Evolutionary conservation across 176 grass and related monocot species (phyloP), one percentile per base, ranked within the genome.

Genomic region (Alloteropsis semialata): DNA sequence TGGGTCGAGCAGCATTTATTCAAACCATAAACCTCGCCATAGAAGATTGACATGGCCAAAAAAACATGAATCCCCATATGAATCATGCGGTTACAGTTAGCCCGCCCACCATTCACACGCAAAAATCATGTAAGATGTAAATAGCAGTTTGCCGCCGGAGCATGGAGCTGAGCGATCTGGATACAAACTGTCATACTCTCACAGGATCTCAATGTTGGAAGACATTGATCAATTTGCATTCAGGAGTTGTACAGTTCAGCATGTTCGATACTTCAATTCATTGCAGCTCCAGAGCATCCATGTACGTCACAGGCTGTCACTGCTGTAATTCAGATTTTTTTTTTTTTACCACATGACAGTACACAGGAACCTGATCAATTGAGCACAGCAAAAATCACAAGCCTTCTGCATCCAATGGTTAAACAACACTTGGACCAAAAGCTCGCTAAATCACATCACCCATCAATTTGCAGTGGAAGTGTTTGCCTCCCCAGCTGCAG

Each of bases 401-500:
- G 5, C 36, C 15, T 68, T 42, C 60, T 57, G 12, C 29, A 82
- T 32, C 45, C 48, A 24, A 22, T 49, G 65, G 48, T n/a, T 17
- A 41, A 49, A 41, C 8, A n/a, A 29, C 61, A n/a, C 12, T 46
- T 46, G 19, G n/a, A 69, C 15, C 11, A 0, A 63, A n/a, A 69
- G 25, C 34, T 57, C 65, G 54, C 43, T 8, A 43, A 29, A 58
- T 54, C 48, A 54, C 6, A 28, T 5, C 17, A 72, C 18, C 22
- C 72, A 67, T 86, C 58, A 90, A 2, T 15, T 12, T 44, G 43
- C 19, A 5, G 5, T 33, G 14, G 81, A 76, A 34, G 53, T 58
- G 18, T 39, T 83, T 28, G 69, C 42, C 49, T 72, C 84, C 65
- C n/a, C 86, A 37, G 17, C n/a, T 77, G 49, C 65, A 0, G 61